phyloP scores from a whole-genome alignment of 108 stramenopile species.

The Cylindrotheca closterium region DNA sequence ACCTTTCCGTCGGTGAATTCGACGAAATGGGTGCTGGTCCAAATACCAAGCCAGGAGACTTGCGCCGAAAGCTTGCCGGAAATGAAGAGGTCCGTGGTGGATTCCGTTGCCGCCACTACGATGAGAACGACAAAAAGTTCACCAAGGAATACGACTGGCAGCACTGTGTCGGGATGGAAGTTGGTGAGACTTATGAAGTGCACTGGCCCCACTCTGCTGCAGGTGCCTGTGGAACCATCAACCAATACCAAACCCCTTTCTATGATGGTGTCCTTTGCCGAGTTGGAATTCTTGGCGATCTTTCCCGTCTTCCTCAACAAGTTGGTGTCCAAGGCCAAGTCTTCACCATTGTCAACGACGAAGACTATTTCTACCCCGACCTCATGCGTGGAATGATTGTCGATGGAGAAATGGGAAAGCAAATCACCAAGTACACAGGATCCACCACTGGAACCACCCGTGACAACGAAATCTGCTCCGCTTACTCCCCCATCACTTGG shows the following conservation, averaged over 20 bases:
- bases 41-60: slow-evolving; percentile 1
- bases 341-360: slow-evolving; percentile 61
- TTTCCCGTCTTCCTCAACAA: slow-evolving; percentile 5
- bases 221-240: slow-evolving; percentile 35
- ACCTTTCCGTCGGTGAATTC: slow-evolving; percentile 54
- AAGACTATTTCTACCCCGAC: slow-evolving; percentile 44
- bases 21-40: slow-evolving; percentile 56
- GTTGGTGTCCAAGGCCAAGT: slow-evolving; percentile 64
- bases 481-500: slow-evolving; percentile 69
- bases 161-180: slow-evolving; percentile 48
- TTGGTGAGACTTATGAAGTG: slow-evolving; percentile 58
- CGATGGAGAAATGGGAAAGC: slow-evolving; percentile 39
- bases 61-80: slow-evolving; percentile 4
- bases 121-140: slow-evolving; percentile 33
- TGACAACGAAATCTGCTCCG: slow-evolving; percentile 50
- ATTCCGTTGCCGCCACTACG: slow-evolving; percentile 38
- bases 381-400: slow-evolving; percentile 43
- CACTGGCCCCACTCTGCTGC: slow-evolving; percentile 58
- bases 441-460: slow-evolving; percentile 57
- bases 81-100: slow-evolving; percentile 25
- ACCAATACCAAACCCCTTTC: slow-evolving; percentile 55
- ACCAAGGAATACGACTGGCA: slow-evolving; percentile 41
- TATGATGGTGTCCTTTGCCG: slow-evolving; percentile 53
- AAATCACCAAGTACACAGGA: slow-evolving; percentile 60
- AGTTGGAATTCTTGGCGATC: slow-evolving; percentile 39